These are phyloP conservation scores for Hibiscus tridactylites DNA, from an alignment of 345 rosid genomes.

Conservation along the genomic window DNA sequence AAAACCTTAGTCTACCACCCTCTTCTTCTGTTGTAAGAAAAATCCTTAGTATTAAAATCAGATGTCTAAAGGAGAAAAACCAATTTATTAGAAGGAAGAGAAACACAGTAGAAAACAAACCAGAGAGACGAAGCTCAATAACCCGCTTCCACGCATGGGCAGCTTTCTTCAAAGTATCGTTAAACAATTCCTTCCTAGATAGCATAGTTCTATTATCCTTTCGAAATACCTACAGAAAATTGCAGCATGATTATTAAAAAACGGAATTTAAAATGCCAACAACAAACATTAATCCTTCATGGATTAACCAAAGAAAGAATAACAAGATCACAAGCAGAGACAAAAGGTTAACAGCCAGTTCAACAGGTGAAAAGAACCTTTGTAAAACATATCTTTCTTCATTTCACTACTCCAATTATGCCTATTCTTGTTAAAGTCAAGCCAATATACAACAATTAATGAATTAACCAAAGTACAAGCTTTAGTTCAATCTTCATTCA, in stretches of 20 bases:
- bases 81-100: background rate
- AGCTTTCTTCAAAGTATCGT: slow-evolving; percentile 68
- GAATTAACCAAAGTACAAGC: background rate
- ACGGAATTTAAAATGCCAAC: background rate
- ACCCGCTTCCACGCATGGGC: slow-evolving; percentile 81
- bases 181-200: slow-evolving; percentile 82
- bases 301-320: background rate
- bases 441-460: background rate
- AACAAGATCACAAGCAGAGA: background rate
- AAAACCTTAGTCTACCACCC: background rate
- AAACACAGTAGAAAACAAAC: slow-evolving; percentile 23
- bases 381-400: background rate
- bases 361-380: background rate
- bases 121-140: slow-evolving; percentile 72
- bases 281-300: background rate
- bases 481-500: background rate
- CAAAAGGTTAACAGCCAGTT: background rate
- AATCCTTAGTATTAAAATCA: background rate
- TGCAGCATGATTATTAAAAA: background rate
- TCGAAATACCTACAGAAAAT: slow-evolving; percentile 42
- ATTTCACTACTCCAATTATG: background rate
- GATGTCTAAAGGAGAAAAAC: background rate
- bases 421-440: background rate
- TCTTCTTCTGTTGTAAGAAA: background rate
- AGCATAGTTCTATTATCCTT: slow-evolving; percentile 67